Percentiles rank a stretch among this genome's conserved stretches.
Evolutionary conservation across 2,329 filamentous ascomycete genomes (phyloP).

Genomic region (Zalaria obscura): DNA sequence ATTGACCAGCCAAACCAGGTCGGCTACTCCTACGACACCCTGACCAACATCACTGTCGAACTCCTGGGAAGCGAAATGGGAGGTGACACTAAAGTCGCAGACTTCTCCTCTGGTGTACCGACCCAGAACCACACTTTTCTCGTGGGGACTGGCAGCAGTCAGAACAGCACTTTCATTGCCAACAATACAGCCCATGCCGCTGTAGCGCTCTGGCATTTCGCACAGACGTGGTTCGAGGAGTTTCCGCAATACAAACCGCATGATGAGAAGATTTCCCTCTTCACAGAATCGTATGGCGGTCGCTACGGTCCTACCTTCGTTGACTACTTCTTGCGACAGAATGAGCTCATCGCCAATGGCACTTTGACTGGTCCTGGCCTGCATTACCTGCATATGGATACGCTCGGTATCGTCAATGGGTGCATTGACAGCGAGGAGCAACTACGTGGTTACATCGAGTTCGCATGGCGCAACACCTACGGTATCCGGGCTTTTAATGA

Average conservation of each 20-base stretch:
- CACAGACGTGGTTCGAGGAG: constrained; percentile 37
- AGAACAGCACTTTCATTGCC: constrained; percentile 20
- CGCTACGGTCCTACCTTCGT: constrained; percentile 38
- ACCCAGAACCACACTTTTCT: constrained; percentile 16
- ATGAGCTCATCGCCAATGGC: constrained; percentile 38
- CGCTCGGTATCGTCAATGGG: constrained; percentile 41
- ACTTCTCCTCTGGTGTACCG: constrained; percentile 21
- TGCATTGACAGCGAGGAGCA: constrained; percentile 39
- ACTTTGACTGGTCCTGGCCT: constrained; percentile 27
- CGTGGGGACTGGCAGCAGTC: constrained; percentile 46
- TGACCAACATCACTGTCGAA: constrained; percentile 17
- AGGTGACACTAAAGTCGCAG: constrained; percentile 7
- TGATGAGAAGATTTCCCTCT: constrained; percentile 43
- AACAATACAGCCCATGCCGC: constrained; percentile 18
- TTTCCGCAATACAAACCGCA: constrained; percentile 24
- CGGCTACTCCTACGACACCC: constrained; percentile 29
- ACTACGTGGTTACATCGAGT: constrained; percentile 19
- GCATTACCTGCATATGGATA: constrained; percentile 32
- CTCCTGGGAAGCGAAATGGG: constrained; percentile 1
- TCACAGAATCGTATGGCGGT: constrained; percentile 55
- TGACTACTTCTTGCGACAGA: constrained; percentile 44
- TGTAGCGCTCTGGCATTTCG: constrained; percentile 46
- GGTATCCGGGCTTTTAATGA: constrained; percentile 36
- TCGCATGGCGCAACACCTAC: constrained; percentile 45
- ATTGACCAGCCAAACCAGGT: constrained; percentile 49